A percentile compares a stretch with the other conserved stretches of the same genome.
phyloP scores from a whole-genome alignment of 164 flowering plant genomes.

The Berberis thunbergii region DNA sequence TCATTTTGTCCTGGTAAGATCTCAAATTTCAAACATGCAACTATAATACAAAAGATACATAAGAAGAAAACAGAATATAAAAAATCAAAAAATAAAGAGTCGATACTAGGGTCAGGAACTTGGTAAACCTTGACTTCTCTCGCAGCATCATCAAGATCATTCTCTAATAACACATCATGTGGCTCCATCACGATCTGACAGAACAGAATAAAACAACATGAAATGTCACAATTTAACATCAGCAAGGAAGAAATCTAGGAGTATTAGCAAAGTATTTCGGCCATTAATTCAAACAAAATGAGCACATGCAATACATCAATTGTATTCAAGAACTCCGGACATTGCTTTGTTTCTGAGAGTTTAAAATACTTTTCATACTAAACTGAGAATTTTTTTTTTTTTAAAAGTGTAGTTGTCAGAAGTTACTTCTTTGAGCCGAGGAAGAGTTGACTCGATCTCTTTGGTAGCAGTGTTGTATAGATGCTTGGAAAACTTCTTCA shows the following conservation, averaged over 20 bases:
- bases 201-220: neutral
- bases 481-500: constrained; percentile 68
- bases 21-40: too few species aligned
- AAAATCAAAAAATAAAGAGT: neutral
- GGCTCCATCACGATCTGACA: constrained; percentile 58
- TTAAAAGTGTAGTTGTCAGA: too few species aligned
- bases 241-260: too few species aligned
- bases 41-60: neutral
- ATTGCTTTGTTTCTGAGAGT: too few species aligned
- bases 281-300: too few species aligned
- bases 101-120: neutral
- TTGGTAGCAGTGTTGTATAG: constrained; percentile 41
- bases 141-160: constrained; percentile 82
- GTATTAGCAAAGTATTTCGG: neutral
- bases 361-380: too few species aligned
- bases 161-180: constrained; percentile 63
- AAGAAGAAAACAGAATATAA: neutral
- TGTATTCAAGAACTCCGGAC: neutral
- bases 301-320: too few species aligned
- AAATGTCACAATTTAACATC: neutral
- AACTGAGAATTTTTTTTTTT: too few species aligned
- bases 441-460: constrained; percentile 49
- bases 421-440: constrained; percentile 64
- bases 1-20: constrained; percentile 59
- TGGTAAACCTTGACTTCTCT: constrained; percentile 56